Percentiles rank a stretch among this genome's conserved stretches.
Conservation (phyloP, 2,329 filamentous ascomycete genomes). For the Fusarium compactum region DNA sequence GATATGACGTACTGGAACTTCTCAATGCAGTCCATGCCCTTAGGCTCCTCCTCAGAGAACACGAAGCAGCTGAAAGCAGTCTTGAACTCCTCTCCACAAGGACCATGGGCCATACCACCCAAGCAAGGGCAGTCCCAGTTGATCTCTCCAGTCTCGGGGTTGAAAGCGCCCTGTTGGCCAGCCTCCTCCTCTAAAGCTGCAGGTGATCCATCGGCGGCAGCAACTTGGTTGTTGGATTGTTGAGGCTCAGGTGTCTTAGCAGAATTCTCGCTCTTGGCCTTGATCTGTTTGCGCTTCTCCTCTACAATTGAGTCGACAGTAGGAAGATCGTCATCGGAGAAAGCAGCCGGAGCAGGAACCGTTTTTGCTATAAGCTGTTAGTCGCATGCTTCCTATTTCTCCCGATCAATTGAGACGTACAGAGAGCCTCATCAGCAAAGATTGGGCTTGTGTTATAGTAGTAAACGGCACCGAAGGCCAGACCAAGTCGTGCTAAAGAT, state of each 20-base stretch:
- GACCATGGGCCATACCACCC: conserved; percentile 95
- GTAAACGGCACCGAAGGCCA: conserved; percentile 83
- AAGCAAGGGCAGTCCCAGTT: conserved; percentile 99
- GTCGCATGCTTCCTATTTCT: conserved; percentile 1
- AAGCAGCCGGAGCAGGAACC: conserved; percentile 61
- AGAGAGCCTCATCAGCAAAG: conserved; percentile 84
- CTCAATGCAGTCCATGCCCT: conserved; percentile 97
- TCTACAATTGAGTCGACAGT: conserved; percentile 77
- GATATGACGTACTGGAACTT: conserved; percentile 85
- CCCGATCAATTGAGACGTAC: conserved; percentile 63
- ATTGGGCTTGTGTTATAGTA: conserved; percentile 92
- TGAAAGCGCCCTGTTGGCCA: conserved; percentile 90
- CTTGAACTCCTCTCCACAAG: conserved; percentile 95
- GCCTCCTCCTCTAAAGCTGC: conserved; percentile 82
- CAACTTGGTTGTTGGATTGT: conserved; percentile 46
- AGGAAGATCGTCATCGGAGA: conserved; percentile 68
- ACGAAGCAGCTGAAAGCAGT: conserved; percentile 98
- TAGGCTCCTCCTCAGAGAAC: conserved; percentile 92
- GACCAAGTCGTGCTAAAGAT: conserved; percentile 76
- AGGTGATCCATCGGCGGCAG: conserved; percentile 54
- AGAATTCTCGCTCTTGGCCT: conserved; percentile 48
- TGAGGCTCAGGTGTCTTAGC: conserved; percentile 44
- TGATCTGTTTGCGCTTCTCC: conserved; percentile 67
- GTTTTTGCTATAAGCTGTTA: conserved; percentile 45
- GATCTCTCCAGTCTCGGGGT: conserved; percentile 98